phyloP scores from a whole-genome alignment of 352 stramenopile species.

The Thalassiosira hispida region DNA sequence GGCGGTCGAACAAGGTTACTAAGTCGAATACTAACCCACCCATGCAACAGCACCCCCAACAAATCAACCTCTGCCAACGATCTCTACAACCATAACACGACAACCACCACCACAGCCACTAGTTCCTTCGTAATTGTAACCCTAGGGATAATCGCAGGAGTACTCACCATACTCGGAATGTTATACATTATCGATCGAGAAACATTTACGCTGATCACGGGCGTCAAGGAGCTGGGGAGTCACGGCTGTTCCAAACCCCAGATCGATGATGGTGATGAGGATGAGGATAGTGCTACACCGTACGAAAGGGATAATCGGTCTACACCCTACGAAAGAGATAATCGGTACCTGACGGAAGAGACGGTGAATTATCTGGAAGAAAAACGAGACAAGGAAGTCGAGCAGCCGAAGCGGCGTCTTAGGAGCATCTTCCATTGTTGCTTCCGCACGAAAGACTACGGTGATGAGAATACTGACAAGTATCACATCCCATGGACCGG shows the following conservation, averaged over 20 bases:
- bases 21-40: neutral
- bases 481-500: slow-evolving; percentile 4
- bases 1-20: neutral
- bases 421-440: neutral
- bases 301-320: slow-evolving; percentile 2
- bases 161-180: slow-evolving; percentile 7
- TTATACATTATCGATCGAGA: slow-evolving; percentile 21
- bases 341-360: slow-evolving; percentile 3
- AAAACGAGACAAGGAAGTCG: slow-evolving; percentile 2
- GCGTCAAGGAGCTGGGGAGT: neutral
- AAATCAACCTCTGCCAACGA: neutral
- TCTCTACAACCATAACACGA: slow-evolving; percentile 16
- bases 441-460: neutral
- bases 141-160: slow-evolving; percentile 11
- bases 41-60: neutral
- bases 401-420: slow-evolving; percentile 9
- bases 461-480: slow-evolving; percentile 3
- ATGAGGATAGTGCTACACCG: neutral
- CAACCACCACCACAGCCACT: neutral
- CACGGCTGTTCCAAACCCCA: neutral
- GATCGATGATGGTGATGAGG: slow-evolving; percentile 16
- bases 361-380: slow-evolving; percentile 14
- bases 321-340: neutral
- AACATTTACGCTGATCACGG: slow-evolving; percentile 18
- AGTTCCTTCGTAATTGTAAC: slow-evolving; percentile 15